phyloP scores from a whole-genome alignment of 176 grass and related monocot genomes.

The Carex littledalei region DNA sequence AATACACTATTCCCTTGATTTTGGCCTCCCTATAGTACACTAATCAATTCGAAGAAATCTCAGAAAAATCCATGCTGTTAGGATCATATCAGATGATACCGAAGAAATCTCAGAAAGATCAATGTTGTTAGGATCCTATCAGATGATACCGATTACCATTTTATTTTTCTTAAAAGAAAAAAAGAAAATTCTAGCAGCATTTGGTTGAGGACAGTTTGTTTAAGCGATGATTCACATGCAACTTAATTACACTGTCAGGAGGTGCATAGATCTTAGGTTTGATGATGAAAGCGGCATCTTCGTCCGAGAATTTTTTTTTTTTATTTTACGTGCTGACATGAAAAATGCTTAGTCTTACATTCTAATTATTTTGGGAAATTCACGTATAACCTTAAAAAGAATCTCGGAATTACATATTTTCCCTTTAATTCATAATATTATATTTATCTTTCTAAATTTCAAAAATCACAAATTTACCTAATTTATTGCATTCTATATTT shows the following conservation, averaged over 20 bases:
- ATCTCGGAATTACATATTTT: too few species aligned
- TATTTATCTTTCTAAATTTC: too few species aligned
- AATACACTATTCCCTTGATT: background rate
- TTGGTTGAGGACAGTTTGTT: background rate
- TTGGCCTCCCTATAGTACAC: background rate
- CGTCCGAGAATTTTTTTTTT: background rate
- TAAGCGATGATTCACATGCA: background rate
- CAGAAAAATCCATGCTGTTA: background rate
- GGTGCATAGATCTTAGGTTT: background rate
- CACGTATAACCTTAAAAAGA: too few species aligned
- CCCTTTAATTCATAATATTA: too few species aligned
- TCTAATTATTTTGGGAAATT: background rate
- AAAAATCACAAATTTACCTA: too few species aligned
- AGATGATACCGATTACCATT: background rate
- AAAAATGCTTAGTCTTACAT: background rate
- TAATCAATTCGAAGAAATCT: background rate
- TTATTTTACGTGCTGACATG: background rate
- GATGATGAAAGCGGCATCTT: background rate
- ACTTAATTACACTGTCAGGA: slow-evolving; percentile 7
- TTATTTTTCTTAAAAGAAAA: background rate
- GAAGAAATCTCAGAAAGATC: background rate
- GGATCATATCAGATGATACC: background rate
- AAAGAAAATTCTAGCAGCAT: too few species aligned
- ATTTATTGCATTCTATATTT: too few species aligned
- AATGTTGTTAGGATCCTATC: background rate